Evolutionary conservation across 345 rosid species (phyloP).

Genomic region (Salix arbutifolia): DNA sequence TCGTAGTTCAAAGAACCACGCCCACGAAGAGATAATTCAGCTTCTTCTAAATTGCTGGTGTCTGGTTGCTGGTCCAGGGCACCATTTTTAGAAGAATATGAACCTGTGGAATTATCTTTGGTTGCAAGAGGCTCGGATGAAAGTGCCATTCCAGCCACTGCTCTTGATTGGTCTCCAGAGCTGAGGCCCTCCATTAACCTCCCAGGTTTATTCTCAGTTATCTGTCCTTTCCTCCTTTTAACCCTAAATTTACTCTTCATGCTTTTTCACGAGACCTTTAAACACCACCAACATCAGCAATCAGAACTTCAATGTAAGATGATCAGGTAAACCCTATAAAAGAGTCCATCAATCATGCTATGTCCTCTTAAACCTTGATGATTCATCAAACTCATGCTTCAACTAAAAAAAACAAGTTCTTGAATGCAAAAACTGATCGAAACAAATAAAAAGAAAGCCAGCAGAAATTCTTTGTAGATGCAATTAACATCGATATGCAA

Average conservation of each 20-base stretch:
- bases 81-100: conserved; percentile 37
- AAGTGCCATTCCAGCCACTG: conserved; percentile 38
- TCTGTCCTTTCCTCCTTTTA: conserved; percentile 26
- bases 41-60: conserved; percentile 67
- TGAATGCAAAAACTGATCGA: conserved; percentile 1
- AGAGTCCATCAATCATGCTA: neutral
- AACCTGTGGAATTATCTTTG: conserved; percentile 35
- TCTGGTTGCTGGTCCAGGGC: conserved; percentile 47
- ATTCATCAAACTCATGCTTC: neutral
- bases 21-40: conserved; percentile 73
- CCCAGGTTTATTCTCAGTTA: conserved; percentile 27
- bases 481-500: neutral
- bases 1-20: conserved; percentile 69
- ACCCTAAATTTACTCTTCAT: conserved; percentile 47
- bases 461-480: neutral
- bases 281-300: conserved; percentile 12
- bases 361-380: neutral
- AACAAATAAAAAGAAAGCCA: neutral
- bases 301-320: conserved; percentile 17
- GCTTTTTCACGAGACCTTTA: conserved; percentile 34
- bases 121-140: conserved; percentile 39
- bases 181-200: conserved; percentile 57
- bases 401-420: neutral
- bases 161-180: conserved; percentile 47
- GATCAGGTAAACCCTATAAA: neutral